A percentile compares a stretch with the other conserved stretches of the same genome.
phyloP scores from a whole-genome alignment of 345 rosid species.

The Salix suchowensis region DNA sequence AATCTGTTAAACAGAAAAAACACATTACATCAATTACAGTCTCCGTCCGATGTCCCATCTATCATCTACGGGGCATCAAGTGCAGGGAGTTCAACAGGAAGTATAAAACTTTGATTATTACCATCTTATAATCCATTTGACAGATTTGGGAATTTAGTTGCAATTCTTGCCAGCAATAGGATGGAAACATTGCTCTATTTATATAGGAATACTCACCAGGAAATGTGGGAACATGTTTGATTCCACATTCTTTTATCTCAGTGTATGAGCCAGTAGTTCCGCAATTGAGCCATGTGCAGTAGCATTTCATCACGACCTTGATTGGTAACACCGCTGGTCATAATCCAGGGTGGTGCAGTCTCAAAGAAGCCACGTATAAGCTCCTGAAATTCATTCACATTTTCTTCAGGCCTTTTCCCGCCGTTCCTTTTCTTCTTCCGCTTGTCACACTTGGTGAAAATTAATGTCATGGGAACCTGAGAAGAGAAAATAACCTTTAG shows the following conservation, averaged over 20 bases:
- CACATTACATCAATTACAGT: not conserved
- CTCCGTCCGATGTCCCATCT: not conserved
- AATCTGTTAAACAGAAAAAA: not conserved
- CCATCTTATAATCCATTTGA: not conserved
- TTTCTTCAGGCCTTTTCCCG: constrained; percentile 83
- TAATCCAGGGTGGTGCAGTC: constrained; percentile 92
- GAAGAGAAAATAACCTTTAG: not conserved
- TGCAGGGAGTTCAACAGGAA: not conserved
- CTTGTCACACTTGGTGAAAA: constrained; percentile 95
- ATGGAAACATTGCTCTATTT: not conserved
- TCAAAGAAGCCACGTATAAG: constrained; percentile 70
- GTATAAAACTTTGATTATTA: not conserved
- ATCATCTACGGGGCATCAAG: not conserved
- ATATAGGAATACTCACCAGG: not conserved
- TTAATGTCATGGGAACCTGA: constrained; percentile 89
- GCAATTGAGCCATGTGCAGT: constrained; percentile 89
- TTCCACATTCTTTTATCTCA: constrained; percentile 18
- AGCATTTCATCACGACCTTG: constrained; percentile 97
- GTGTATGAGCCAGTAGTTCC: constrained; percentile 92
- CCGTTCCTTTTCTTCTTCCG: constrained; percentile 91
- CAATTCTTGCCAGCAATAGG: not conserved
- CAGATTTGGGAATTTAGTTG: not conserved
- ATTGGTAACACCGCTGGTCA: constrained; percentile 94
- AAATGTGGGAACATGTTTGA: not conserved
- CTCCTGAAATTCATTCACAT: constrained; percentile 68